Evolutionary conservation across 352 stramenopile species (phyloP).

Genomic region (Pythium sukuiense): DNA sequence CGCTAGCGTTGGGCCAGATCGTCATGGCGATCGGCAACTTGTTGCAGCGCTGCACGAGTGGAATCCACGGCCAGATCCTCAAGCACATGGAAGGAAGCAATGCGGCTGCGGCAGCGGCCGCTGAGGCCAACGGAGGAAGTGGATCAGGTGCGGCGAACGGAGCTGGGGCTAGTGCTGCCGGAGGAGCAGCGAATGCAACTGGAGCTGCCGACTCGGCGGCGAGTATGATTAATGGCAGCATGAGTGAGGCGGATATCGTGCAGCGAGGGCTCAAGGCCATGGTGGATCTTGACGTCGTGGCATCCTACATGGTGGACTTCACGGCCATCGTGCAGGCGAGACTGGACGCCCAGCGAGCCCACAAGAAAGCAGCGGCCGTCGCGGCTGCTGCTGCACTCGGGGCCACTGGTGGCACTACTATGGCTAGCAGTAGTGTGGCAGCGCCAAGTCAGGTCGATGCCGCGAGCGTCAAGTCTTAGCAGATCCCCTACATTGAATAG

Average conservation of each 20-base stretch:
- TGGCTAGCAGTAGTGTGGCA: neutral
- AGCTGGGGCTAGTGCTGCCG: neutral
- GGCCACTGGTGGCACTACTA: neutral
- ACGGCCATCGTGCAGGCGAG: constrained; percentile 74
- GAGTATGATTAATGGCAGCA: constrained; percentile 36
- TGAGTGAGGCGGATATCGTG: constrained; percentile 83
- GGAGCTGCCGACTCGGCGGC: constrained; percentile 3
- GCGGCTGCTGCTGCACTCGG: constrained; percentile 19
- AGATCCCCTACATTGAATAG: neutral
- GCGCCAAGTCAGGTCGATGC: constrained; percentile 16
- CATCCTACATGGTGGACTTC: constrained; percentile 94
- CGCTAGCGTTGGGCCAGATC: constrained; percentile 89
- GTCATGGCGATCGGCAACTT: constrained; percentile 88
- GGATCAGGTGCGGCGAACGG: constrained; percentile 4
- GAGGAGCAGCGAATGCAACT: constrained; percentile 4
- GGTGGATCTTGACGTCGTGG: constrained; percentile 90
- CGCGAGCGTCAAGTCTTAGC: constrained; percentile 23
- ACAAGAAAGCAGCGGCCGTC: constrained; percentile 56
- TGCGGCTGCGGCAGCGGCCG: constrained; percentile 19
- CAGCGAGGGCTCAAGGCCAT: constrained; percentile 86
- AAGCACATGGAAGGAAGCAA: constrained; percentile 83
- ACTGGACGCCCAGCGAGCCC: constrained; percentile 66
- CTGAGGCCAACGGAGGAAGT: constrained; percentile 11
- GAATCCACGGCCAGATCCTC: constrained; percentile 85
- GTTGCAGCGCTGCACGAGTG: constrained; percentile 79